Evolutionary conservation across 148 eudicot species (phyloP).

Genomic region (Chenopodium quinoa): DNA sequence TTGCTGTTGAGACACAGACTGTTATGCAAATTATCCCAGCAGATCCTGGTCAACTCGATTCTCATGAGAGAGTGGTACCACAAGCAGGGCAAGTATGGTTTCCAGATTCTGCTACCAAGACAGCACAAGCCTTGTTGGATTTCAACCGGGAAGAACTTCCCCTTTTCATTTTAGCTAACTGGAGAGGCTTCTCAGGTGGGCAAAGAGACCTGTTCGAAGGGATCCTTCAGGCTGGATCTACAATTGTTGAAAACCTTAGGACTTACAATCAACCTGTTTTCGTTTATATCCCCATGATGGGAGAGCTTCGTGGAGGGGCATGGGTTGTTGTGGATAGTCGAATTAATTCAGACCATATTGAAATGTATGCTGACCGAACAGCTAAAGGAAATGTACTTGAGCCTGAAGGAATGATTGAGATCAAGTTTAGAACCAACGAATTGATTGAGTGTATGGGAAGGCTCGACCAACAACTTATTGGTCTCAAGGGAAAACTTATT

Average conservation of each 20-base stretch:
- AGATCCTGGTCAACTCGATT: slow-evolving; percentile 96
- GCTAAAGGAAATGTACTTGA: slow-evolving; percentile 97
- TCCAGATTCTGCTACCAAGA: slow-evolving; percentile 95
- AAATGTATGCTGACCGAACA: slow-evolving; percentile 92
- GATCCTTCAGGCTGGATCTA: slow-evolving; percentile 96
- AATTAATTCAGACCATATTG: slow-evolving; percentile 87
- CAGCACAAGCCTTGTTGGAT: slow-evolving; percentile 98
- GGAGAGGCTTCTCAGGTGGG: slow-evolving; percentile 99
- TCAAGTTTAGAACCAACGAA: slow-evolving; percentile 79
- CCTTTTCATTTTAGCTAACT: slow-evolving; percentile 91
- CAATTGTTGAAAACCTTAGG: slow-evolving; percentile 92
- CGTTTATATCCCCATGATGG: slow-evolving; percentile 87
- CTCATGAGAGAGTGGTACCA: slow-evolving; percentile 95
- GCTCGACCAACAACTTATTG: slow-evolving; percentile 64
- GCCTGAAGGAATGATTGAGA: slow-evolving; percentile 97
- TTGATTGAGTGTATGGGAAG: slow-evolving; percentile 85
- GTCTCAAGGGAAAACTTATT: slow-evolving; percentile 58
- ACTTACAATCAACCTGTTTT: slow-evolving; percentile 89
- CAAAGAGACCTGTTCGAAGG: slow-evolving; percentile 98
- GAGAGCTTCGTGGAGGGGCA: slow-evolving; percentile 98
- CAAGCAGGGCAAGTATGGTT: slow-evolving; percentile 99
- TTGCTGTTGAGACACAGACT: slow-evolving; percentile 97
- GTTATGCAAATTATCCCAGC: slow-evolving; percentile 98
- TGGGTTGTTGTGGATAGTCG: slow-evolving; percentile 98
- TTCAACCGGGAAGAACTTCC: slow-evolving; percentile 95